phyloP scores from a whole-genome alignment of 108 stramenopile genomes.

The Stephanodiscus minutulus region DNA sequence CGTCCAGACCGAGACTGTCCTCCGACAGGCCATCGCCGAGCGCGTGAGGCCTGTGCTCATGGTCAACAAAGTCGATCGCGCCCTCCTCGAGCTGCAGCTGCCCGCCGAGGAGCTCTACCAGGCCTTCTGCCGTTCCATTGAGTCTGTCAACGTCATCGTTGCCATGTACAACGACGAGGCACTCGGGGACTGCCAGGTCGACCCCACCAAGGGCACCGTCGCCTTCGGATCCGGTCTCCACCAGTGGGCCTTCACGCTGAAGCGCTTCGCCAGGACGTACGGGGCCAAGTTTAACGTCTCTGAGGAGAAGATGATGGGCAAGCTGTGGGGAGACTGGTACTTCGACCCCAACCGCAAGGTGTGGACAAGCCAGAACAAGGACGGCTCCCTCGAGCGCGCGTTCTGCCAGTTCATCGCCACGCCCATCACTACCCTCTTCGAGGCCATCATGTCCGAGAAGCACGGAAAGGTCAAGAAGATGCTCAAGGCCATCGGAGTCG shows the following conservation, averaged over 20 bases:
- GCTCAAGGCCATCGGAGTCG: constrained; percentile 98
- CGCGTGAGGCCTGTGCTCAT: constrained; percentile 98
- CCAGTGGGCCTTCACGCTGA: constrained; percentile 99
- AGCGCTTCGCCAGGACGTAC: constrained; percentile 98
- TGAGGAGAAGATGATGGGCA: constrained; percentile 97
- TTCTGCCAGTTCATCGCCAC: constrained; percentile 99
- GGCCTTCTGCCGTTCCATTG: constrained; percentile 98
- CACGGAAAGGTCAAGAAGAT: constrained; percentile 98
- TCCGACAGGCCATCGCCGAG: constrained; percentile 99
- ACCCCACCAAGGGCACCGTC: constrained; percentile 98
- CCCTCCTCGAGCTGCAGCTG: constrained; percentile 97
- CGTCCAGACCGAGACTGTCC: constrained; percentile 99
- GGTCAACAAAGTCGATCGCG: constrained; percentile 99
- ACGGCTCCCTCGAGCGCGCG: constrained; percentile 92
- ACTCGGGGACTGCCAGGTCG: constrained; percentile 97
- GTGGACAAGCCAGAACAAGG: constrained; percentile 91
- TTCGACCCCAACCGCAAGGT: constrained; percentile 93
- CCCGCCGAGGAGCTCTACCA: constrained; percentile 99
- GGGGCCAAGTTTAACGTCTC: constrained; percentile 97
- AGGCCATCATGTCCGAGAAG: constrained; percentile 99
- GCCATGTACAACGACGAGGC: constrained; percentile 99
- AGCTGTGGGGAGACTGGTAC: constrained; percentile 99
- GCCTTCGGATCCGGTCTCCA: constrained; percentile 99
- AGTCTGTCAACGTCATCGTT: constrained; percentile 99
- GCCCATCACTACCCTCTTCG: constrained; percentile 98